Evolutionary conservation across 1,284 basidiomycete genomes (phyloP).

Genomic region (Moesziomyces sp.): DNA sequence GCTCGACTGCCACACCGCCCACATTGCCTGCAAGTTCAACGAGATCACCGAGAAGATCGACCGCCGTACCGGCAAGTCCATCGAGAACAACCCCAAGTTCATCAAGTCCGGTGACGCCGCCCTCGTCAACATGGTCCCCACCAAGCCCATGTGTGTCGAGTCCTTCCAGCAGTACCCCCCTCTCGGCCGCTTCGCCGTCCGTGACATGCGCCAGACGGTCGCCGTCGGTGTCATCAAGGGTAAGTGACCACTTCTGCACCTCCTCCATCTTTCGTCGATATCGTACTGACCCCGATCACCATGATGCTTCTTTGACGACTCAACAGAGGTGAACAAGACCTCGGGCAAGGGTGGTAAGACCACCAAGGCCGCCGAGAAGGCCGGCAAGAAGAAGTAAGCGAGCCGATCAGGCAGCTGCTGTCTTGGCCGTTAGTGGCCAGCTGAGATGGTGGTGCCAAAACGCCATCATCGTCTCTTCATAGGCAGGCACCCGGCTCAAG

Average conservation of each 20-base stretch:
- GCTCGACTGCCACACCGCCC: constrained; percentile 99
- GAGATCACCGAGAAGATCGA: constrained; percentile 99
- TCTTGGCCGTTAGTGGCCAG: too few relatives aligned
- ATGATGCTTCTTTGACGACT: too few relatives aligned
- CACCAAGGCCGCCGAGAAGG: constrained; percentile 96
- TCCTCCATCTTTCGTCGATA: too few relatives aligned
- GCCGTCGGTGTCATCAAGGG: constrained; percentile 94
- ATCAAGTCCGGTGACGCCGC: constrained; percentile 76
- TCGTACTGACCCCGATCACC: too few relatives aligned
- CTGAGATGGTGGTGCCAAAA: background rate
- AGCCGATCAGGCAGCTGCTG: too few relatives aligned
- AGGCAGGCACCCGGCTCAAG: background rate
- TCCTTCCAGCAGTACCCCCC: constrained; percentile 97
- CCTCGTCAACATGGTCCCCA: constrained; percentile 96
- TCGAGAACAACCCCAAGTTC: constrained; percentile 91
- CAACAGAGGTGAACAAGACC: constrained; percentile 31
- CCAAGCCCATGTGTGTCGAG: constrained; percentile 99
- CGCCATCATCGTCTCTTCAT: background rate
- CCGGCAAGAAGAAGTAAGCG: constrained; percentile 69
- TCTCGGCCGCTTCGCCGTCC: constrained; percentile 90
- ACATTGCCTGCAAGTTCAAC: constrained; percentile 99
- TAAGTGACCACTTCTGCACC: too few relatives aligned
- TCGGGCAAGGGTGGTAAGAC: constrained; percentile 72
- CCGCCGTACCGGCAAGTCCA: constrained; percentile 87
- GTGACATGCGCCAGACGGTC: constrained; percentile 70